Percentiles rank a stretch among this genome's conserved stretches.
Conservation (phyloP, 495 filamentous ascomycete species). For the Penicillium canariense region DNA sequence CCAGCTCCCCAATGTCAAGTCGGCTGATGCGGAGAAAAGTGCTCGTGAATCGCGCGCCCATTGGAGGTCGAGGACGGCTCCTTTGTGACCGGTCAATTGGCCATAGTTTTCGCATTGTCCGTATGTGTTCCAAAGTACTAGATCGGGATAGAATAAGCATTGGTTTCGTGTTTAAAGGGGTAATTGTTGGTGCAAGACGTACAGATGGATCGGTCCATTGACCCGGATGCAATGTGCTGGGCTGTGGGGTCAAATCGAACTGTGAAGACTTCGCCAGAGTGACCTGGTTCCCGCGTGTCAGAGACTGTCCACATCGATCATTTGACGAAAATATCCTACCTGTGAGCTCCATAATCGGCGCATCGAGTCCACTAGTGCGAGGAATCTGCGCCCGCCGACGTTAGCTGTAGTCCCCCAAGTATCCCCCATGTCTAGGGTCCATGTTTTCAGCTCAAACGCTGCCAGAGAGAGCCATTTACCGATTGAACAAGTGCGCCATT, state of each 20-base stretch:
- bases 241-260: constrained; percentile 86
- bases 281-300: constrained; percentile 43
- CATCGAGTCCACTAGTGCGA: constrained; percentile 81
- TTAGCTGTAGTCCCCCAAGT: constrained; percentile 8
- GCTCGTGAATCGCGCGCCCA: constrained; percentile 94
- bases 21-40: constrained; percentile 90
- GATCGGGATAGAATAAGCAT: constrained; percentile 1
- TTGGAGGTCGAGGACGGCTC: constrained; percentile 85
- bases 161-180: neutral
- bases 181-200: constrained; percentile 27
- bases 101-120: constrained; percentile 94
- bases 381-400: constrained; percentile 55
- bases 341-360: constrained; percentile 91
- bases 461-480: constrained; percentile 52
- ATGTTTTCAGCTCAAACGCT: neutral
- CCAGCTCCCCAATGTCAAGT: constrained; percentile 91
- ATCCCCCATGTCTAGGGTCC: neutral
- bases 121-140: constrained; percentile 90
- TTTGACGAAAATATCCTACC: constrained; percentile 47
- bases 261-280: constrained; percentile 83
- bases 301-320: neutral
- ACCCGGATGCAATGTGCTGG: constrained; percentile 87
- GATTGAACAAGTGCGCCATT: constrained; percentile 79
- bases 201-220: constrained; percentile 92
- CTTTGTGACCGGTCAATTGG: constrained; percentile 79